Conservation (phyloP, 2,329 filamentous ascomycete genomes). For the Alternaria sp. region DNA sequence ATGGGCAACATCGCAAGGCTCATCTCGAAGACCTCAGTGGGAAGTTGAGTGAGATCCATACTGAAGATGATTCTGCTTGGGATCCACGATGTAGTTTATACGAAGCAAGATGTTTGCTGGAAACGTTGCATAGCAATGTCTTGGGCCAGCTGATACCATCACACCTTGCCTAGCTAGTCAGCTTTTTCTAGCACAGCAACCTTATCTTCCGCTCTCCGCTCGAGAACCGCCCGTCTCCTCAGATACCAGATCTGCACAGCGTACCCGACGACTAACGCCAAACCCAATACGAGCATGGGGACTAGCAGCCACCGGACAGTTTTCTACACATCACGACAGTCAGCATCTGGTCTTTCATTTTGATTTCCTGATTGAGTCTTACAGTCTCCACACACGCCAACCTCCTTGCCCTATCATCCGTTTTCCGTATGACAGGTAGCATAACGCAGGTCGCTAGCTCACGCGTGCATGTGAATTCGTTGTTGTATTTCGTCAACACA, state of each 20-base stretch:
- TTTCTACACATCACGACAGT: neutral
- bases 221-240: neutral
- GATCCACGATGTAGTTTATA: too few species aligned
- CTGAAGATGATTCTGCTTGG: too few species aligned
- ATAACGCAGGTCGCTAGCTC: neutral
- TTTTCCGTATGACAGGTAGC: neutral
- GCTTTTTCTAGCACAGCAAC: neutral
- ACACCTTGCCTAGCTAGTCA: neutral
- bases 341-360: neutral
- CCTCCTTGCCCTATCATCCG: neutral
- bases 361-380: neutral
- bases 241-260: neutral
- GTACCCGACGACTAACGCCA: neutral
- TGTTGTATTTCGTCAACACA: neutral
- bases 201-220: neutral
- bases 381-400: neutral
- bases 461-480: neutral
- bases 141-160: too few species aligned
- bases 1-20: too few species aligned
- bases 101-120: too few species aligned
- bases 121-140: too few species aligned
- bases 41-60: too few species aligned
- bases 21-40: too few species aligned
- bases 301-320: neutral
- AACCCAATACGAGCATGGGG: neutral